A percentile compares a stretch with the other conserved stretches of the same genome.
These are phyloP conservation scores for Tubosaeta brunneosetosa DNA, from an alignment of 768 basidiomycete genomes.

Conservation along the genomic window DNA sequence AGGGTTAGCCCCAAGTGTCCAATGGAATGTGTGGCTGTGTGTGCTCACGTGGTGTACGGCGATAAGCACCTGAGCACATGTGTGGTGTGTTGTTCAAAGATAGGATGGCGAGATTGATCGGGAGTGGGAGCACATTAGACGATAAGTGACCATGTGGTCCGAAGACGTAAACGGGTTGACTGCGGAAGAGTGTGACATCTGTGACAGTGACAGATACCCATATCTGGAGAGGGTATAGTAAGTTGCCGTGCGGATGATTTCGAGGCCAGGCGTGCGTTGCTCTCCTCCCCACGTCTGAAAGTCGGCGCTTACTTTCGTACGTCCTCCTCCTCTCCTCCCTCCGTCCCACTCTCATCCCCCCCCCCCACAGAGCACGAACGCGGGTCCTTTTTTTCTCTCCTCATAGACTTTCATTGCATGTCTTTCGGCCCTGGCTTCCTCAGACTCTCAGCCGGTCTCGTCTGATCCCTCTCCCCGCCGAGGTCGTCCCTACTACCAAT, in stretches of 20 bases:
- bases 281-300: slow-evolving; percentile 25
- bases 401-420: slow-evolving; percentile 23
- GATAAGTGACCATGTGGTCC: slow-evolving; percentile 13
- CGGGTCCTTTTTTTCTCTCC: not conserved
- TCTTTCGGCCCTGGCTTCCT: slow-evolving; percentile 23
- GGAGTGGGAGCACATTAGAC: not conserved
- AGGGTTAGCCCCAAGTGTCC: not conserved
- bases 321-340: slow-evolving; percentile 9
- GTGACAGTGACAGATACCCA: not conserved
- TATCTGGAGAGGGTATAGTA: slow-evolving; percentile 3
- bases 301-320: slow-evolving; percentile 20
- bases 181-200: slow-evolving; percentile 2
- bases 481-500: slow-evolving; percentile 31
- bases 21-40: too few relatives aligned
- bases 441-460: slow-evolving; percentile 43
- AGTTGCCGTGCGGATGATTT: slow-evolving; percentile 7
- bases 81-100: not conserved
- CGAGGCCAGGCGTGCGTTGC: slow-evolving; percentile 19
- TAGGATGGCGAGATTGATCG: not conserved
- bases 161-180: slow-evolving; percentile 13
- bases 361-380: slow-evolving; percentile 2
- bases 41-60: not conserved
- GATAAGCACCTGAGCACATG: not conserved
- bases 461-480: slow-evolving; percentile 40
- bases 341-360: not conserved